Conservation (phyloP, 345 rosid genomes). For the Hypericum androsaemum region DNA sequence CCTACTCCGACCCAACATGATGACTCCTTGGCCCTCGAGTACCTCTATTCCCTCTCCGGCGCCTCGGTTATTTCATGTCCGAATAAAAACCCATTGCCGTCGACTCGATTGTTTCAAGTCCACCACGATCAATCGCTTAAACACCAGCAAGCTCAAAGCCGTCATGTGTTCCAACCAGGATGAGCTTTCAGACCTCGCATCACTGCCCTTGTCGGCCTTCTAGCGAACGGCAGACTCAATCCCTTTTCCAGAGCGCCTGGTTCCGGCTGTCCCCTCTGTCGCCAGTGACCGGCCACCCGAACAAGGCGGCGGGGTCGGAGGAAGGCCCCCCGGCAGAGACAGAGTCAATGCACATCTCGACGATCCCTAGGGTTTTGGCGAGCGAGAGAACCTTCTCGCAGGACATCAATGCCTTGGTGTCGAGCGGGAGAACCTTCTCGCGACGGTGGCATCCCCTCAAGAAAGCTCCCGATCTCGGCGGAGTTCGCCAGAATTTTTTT, state of each 20-base stretch:
- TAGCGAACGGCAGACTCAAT: constrained; percentile 37
- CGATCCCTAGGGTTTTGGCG: constrained; percentile 51
- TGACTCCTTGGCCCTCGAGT: no score
- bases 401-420: constrained; percentile 68
- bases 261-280: constrained; percentile 19
- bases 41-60: no score
- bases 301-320: constrained; percentile 53
- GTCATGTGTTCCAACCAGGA: constrained; percentile 71
- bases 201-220: constrained; percentile 23
- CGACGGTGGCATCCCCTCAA: no score
- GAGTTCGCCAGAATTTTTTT: no score
- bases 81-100: no score
- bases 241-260: constrained; percentile 42
- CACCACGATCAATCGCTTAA: constrained; percentile 50
- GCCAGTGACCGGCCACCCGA: constrained; percentile 90
- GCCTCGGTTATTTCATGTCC: no score
- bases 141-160: constrained; percentile 39
- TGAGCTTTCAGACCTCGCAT: constrained; percentile 20
- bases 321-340: constrained; percentile 54
- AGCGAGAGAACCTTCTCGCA: constrained; percentile 47
- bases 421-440: no score
- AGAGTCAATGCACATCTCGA: constrained; percentile 55
- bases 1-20: no score
- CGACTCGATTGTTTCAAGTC: no score
- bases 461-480: no score